A percentile compares a stretch with the other conserved stretches of the same genome.
Conservation (phyloP, 345 rosid species). For the Moringa oleifera region DNA sequence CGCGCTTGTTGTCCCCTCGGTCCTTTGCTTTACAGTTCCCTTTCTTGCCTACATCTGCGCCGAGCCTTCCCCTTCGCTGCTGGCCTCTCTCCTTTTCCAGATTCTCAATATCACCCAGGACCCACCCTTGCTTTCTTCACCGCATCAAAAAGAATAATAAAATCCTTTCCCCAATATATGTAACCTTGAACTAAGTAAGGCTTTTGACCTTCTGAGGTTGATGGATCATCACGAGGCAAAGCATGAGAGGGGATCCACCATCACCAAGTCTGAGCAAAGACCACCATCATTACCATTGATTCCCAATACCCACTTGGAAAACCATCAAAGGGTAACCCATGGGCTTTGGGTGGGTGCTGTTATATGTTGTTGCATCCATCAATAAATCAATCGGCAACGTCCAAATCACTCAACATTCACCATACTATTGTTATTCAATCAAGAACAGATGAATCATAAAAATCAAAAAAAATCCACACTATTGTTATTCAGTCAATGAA, state of each 20-base stretch:
- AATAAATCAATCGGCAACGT: background rate
- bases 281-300: background rate
- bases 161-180: background rate
- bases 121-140: no score
- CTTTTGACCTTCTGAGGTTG: no score
- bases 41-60: slow-evolving; percentile 27
- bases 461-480: background rate
- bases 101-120: slow-evolving; percentile 7
- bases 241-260: background rate
- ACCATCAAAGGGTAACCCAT: background rate
- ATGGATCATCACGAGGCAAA: no score
- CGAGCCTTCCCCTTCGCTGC: slow-evolving; percentile 7
- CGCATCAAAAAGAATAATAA: no score
- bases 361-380: background rate
- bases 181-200: background rate
- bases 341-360: no score
- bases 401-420: background rate
- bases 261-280: background rate
- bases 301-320: background rate
- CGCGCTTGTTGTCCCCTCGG: background rate
- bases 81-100: slow-evolving; percentile 1
- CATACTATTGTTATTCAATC: no score
- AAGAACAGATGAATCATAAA: background rate
- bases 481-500: no score
- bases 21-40: background rate